These are phyloP conservation scores for Saccharum spontaneum DNA, from an alignment of 176 grass and related monocot genomes.

Conservation along the genomic window DNA sequence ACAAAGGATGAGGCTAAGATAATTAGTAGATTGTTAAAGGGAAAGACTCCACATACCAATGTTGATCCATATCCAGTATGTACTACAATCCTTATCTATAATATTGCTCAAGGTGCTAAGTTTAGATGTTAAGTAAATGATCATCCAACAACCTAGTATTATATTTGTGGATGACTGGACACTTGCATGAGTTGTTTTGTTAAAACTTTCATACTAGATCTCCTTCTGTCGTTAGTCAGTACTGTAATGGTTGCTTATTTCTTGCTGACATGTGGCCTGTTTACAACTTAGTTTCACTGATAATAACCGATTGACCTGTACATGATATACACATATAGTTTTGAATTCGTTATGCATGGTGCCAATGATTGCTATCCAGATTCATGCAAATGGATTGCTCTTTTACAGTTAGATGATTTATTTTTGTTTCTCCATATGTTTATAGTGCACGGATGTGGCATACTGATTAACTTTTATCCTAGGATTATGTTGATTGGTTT, in stretches of 20 bases:
- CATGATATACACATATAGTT: conserved; percentile 1
- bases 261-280: not conserved
- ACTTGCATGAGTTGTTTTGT: not conserved
- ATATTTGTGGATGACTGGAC: not conserved
- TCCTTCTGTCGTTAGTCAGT: not conserved
- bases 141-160: not conserved
- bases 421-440: conserved; percentile 21
- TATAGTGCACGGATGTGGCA: not conserved
- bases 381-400: conserved; percentile 21
- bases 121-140: not conserved
- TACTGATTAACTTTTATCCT: conserved; percentile 23
- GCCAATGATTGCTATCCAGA: not conserved
- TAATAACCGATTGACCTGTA: not conserved
- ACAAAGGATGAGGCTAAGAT: conserved; percentile 85
- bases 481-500: conserved; percentile 99
- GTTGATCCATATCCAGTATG: conserved; percentile 93
- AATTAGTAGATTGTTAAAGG: conserved; percentile 80
- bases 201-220: not conserved
- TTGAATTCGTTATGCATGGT: conserved; percentile 2
- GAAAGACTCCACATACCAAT: conserved; percentile 81
- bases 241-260: not conserved
- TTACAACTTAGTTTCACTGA: not conserved
- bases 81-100: conserved; percentile 9
- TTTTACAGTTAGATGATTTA: conserved; percentile 11
- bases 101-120: not conserved